Percentiles rank a stretch among this genome's conserved stretches.
These are phyloP conservation scores for Pseudogymnoascus sp. DNA, from an alignment of 2,329 filamentous ascomycete species.

Conservation along the genomic window DNA sequence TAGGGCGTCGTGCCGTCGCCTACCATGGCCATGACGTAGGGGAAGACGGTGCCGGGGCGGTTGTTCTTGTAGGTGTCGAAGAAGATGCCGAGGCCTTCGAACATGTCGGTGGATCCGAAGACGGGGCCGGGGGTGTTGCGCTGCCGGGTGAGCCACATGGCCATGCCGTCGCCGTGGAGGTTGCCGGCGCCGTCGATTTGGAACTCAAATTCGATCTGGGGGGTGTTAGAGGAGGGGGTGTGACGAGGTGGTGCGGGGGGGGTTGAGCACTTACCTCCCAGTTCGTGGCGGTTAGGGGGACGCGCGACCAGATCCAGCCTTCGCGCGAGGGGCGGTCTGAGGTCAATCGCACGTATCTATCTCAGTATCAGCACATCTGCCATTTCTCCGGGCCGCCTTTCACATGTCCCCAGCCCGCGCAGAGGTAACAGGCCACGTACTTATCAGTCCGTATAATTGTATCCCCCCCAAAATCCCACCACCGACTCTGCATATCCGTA, in stretches of 20 bases:
- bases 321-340: slow-evolving; percentile 84
- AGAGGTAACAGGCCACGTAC: slow-evolving; percentile 38
- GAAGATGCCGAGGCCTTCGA: slow-evolving; percentile 87
- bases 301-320: slow-evolving; percentile 89
- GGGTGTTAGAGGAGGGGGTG: not conserved
- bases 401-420: not conserved
- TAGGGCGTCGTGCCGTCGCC: slow-evolving; percentile 85
- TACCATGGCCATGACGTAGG: slow-evolving; percentile 97
- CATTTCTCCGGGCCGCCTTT: slow-evolving; percentile 11
- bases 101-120: slow-evolving; percentile 80
- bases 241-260: not conserved
- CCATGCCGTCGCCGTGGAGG: slow-evolving; percentile 92
- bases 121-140: slow-evolving; percentile 73
- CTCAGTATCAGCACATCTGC: not conserved
- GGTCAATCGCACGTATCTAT: slow-evolving; percentile 84
- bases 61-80: slow-evolving; percentile 99
- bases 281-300: slow-evolving; percentile 93
- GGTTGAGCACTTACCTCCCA: slow-evolving; percentile 60
- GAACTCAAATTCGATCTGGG: slow-evolving; percentile 82
- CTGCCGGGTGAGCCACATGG: slow-evolving; percentile 96
- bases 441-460: slow-evolving; percentile 70
- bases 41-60: slow-evolving; percentile 88
- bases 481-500: slow-evolving; percentile 95
- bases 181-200: slow-evolving; percentile 83
- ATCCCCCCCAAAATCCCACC: slow-evolving; percentile 98